Base-by-base conservation (phyloP, 441 rosid species). In the Croton setiger region DNA sequence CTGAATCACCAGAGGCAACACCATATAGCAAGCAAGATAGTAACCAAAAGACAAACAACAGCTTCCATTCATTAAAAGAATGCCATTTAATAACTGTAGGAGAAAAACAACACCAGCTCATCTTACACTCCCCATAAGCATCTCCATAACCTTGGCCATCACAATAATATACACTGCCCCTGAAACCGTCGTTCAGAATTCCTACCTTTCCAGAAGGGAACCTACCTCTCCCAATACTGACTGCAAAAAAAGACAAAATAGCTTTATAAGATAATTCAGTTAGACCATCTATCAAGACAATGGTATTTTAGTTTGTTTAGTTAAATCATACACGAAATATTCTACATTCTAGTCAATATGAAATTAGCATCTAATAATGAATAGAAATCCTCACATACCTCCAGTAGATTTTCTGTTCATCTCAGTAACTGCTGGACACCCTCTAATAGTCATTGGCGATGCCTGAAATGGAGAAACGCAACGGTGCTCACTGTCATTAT, bases 371-470 rank as follows among this genome's bases (percentile, higher is more conserved):
- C 36, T 8, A 58, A 17, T 23, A 66, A 60, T 12, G 61, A 60
- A 23, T 3, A 66, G 7, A 70, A 45, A 15, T 60, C 41, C 73
- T 35, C 49, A 57, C 61, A 75, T 79, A 80, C 88, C 90, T 76
- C 82, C 84, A 47, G 82, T 72, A 3, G 77, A 68, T 35, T 86
- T 78, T 78, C 84, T 85, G 78, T 89, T 89, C 61, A 75, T 72
- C 78, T 87, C 93, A 14, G 87, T 72, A 68, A 82, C 75, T 57
- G 81, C 82, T 72, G 74, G 78, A 17, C 73, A 73, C 35, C 84
- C 89, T 36, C 79, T 84, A 63, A 89, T 76, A 4, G 60, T 64
- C 60, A 89, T 41, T 1, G 89, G 93, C 55, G 93, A 86, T 52
- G 93, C 93, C 96, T 89, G 84, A 69, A 78, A 76, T 51, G 31